Conservation (phyloP, 371 early-diverging fungal species). For the Synchytrium microbalum region DNA sequence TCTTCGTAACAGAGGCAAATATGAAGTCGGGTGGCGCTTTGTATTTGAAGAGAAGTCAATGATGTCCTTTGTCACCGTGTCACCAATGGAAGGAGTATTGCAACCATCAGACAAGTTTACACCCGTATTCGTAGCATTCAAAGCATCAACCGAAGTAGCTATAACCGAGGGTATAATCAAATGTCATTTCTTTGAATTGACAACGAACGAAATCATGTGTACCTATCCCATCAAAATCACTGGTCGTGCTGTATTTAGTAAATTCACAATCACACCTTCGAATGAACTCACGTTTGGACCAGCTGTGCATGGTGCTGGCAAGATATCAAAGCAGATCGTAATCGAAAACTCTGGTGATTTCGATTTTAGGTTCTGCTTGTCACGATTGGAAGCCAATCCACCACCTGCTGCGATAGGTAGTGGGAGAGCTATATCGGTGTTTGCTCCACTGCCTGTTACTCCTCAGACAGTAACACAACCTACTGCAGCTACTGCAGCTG, state of each 20-base stretch:
- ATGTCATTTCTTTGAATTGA: constrained; percentile 44
- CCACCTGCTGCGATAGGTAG: too few relatives aligned
- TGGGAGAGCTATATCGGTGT: constrained; percentile 10
- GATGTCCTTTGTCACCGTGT: constrained; percentile 32
- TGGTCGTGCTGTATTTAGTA: constrained; percentile 45
- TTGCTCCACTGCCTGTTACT: not conserved
- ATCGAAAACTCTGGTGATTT: constrained; percentile 53
- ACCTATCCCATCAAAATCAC: constrained; percentile 41
- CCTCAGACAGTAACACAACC: constrained; percentile 9
- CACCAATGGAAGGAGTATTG: constrained; percentile 40
- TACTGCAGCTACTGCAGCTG: constrained; percentile 7
- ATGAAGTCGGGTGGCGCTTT: constrained; percentile 48
- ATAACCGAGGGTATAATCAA: constrained; percentile 34
- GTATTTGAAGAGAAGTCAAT: constrained; percentile 39
- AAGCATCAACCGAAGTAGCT: constrained; percentile 30
- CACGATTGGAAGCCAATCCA: not conserved
- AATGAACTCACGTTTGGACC: constrained; percentile 52
- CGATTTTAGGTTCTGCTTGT: constrained; percentile 47
- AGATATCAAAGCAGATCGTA: constrained; percentile 37
- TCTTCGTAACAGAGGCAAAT: constrained; percentile 49
- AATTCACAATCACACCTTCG: constrained; percentile 39
- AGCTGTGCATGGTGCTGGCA: constrained; percentile 37
- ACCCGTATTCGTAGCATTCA: constrained; percentile 40
- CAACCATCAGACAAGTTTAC: constrained; percentile 51
- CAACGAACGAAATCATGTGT: constrained; percentile 41